Evolutionary conservation across 305 asterid species (phyloP).

Genomic region (Fraxinus dipetala): DNA sequence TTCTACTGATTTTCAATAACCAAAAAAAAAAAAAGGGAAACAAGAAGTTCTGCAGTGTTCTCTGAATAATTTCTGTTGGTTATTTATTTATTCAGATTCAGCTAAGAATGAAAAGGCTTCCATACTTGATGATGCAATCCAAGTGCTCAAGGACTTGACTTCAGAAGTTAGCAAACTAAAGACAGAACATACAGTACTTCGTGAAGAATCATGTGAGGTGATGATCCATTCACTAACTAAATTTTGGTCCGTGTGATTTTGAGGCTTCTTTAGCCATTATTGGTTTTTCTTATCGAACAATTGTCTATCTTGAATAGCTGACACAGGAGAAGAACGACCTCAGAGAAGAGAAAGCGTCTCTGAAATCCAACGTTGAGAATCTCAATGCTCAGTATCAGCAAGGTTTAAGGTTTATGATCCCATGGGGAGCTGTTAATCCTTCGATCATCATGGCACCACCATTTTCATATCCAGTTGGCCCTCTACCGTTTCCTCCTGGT

Average conservation of each 20-base stretch:
- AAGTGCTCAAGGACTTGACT: slow-evolving; percentile 81
- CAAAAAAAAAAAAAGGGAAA: background rate
- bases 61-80: background rate
- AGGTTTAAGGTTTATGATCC: slow-evolving; percentile 75
- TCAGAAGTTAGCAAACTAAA: slow-evolving; percentile 75
- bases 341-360: slow-evolving; percentile 89
- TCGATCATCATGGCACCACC: background rate
- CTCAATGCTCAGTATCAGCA: slow-evolving; percentile 71
- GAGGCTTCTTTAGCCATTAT: slow-evolving; percentile 4
- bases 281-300: slow-evolving; percentile 20
- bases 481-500: slow-evolving; percentile 77
- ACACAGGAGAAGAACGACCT: slow-evolving; percentile 95
- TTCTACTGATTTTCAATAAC: slow-evolving; percentile 1
- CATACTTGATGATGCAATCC: slow-evolving; percentile 73
- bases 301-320: slow-evolving; percentile 48
- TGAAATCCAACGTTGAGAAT: slow-evolving; percentile 78
- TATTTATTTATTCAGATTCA: slow-evolving; percentile 63
- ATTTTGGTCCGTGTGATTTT: background rate
- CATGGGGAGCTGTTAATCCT: slow-evolving; percentile 38
- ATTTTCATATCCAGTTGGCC: slow-evolving; percentile 39
- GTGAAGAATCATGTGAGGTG: slow-evolving; percentile 94
- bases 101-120: slow-evolving; percentile 97
- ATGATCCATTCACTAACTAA: background rate
- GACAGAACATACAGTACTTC: slow-evolving; percentile 67
- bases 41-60: background rate